Evolutionary conservation across 208 protist genomes (phyloP), one percentile per base, ranked within the genome.

Genomic region (Pavlovales sp.): DNA sequence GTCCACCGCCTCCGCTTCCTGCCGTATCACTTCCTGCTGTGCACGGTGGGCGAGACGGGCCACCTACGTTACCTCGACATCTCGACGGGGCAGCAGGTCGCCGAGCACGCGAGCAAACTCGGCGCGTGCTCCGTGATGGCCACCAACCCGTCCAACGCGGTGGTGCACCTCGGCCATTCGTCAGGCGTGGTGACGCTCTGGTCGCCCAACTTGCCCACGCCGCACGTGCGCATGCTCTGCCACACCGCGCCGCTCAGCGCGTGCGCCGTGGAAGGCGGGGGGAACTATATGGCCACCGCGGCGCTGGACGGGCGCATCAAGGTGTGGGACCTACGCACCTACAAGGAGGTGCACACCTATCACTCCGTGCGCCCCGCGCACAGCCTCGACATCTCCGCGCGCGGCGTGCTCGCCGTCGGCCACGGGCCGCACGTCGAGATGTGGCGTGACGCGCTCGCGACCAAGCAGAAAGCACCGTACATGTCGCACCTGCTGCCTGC

Each of bases 281-380:
- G 91, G 18, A 14, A 96, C 79, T 96, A 98, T 93, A 96, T 99
- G 87, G 88, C 96, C 11, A 99, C 98, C 4, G 90, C 97, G 10
- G 98, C 97, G 36, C 88, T 94, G 7, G 98, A 99, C 91, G 93
- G 97, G 42, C 94, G 96, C 85, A 91, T 99, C 82, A 98, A 98
- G 90, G 93, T 99, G 26, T 99, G 97, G 96, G 98, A 99, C 92
- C 91, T 98, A 71, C 93, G 98, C 66, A 99, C 94, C 2, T 96
- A 97, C 85, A 92, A 96, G 79, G 88, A 94, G 37, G 88, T 97
- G 66, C 94, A 97, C 89, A 36, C 40, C 26, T 92, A 90, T 57
- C 38, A 34, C 39, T 88, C 82, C 4, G 76, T 89, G n/a, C n/a
- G 79, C 34, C 93, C 93, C 0, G 94, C 93, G 30, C 41, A 79